Evolutionary conservation across 257 asterid genomes (phyloP).

Genomic region (Penstemon newberryi): DNA sequence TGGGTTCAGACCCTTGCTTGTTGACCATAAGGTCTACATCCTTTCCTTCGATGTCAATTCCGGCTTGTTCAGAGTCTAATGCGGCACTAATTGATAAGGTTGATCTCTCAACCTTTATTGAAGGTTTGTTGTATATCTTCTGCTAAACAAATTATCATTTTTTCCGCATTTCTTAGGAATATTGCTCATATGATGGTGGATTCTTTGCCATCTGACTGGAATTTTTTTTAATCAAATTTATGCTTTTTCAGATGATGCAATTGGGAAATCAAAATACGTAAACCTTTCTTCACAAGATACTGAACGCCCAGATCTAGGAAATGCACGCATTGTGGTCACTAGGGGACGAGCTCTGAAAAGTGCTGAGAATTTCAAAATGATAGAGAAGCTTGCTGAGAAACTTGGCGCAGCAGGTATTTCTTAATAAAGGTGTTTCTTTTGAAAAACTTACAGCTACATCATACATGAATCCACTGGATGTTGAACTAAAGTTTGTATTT

Average conservation of each 20-base stretch:
- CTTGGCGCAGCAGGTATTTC: constrained; percentile 94
- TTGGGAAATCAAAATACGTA: constrained; percentile 72
- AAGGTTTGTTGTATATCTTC: constrained; percentile 56
- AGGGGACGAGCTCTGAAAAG: constrained; percentile 95
- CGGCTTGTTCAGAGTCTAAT: constrained; percentile 46
- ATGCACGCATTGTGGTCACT: constrained; percentile 78
- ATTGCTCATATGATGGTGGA: neutral
- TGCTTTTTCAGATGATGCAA: constrained; percentile 55
- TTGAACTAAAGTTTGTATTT: constrained; percentile 12
- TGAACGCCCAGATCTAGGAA: constrained; percentile 93
- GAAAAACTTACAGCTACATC: neutral
- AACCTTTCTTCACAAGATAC: constrained; percentile 71
- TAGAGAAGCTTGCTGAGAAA: constrained; percentile 91
- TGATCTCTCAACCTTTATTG: constrained; percentile 67
- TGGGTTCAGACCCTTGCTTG: constrained; percentile 87
- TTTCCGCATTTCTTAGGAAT: constrained; percentile 7
- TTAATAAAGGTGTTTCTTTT: neutral
- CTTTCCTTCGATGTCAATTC: constrained; percentile 46
- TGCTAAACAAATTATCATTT: constrained; percentile 7
- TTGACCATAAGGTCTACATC: constrained; percentile 89
- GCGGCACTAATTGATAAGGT: constrained; percentile 65
- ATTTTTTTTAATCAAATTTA: neutral
- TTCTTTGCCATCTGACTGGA: neutral
- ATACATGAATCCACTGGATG: constrained; percentile 13
- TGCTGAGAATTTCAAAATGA: constrained; percentile 92